Evolutionary conservation across 2,329 filamentous ascomycete genomes (phyloP).

Genomic region (Keithomyces neogunnii): DNA sequence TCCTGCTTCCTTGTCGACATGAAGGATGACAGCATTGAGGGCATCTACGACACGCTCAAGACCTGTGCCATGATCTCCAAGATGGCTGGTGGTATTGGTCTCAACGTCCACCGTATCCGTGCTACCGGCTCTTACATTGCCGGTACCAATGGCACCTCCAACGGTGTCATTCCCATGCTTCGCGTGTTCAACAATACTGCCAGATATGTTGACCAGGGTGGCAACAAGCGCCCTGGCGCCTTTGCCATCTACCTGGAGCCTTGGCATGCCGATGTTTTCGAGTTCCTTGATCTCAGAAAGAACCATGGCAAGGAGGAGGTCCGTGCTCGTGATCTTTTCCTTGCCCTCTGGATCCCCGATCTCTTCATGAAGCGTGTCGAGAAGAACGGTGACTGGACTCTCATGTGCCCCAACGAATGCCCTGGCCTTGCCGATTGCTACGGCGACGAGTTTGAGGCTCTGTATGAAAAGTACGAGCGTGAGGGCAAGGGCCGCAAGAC

Average conservation of each 20-base stretch:
- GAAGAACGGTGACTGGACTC: conserved; percentile 91
- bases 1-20: conserved; percentile 99
- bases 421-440: conserved; percentile 93
- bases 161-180: conserved; percentile 95
- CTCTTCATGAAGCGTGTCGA: conserved; percentile 99
- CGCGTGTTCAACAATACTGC: conserved; percentile 99
- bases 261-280: conserved; percentile 96
- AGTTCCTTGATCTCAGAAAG: conserved; percentile 96
- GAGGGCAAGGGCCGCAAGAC: conserved; percentile 84
- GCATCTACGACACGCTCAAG: conserved; percentile 98
- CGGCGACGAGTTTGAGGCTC: conserved; percentile 90
- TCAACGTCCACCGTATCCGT: conserved; percentile 94
- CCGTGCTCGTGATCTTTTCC: conserved; percentile 93
- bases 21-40: conserved; percentile 99
- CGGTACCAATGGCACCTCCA: conserved; percentile 96
- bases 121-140: conserved; percentile 97
- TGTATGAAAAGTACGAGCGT: conserved; percentile 88
- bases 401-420: conserved; percentile 97
- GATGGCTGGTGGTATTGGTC: conserved; percentile 94
- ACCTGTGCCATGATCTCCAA: conserved; percentile 99
- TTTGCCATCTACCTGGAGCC: conserved; percentile 99
- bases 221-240: conserved; percentile 96
- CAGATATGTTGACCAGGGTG: conserved; percentile 96
- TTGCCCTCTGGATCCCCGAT: conserved; percentile 96
- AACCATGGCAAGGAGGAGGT: conserved; percentile 99